Evolutionary conservation across 148 eudicot genomes (phyloP).

Genomic region (Cornus kousa): DNA sequence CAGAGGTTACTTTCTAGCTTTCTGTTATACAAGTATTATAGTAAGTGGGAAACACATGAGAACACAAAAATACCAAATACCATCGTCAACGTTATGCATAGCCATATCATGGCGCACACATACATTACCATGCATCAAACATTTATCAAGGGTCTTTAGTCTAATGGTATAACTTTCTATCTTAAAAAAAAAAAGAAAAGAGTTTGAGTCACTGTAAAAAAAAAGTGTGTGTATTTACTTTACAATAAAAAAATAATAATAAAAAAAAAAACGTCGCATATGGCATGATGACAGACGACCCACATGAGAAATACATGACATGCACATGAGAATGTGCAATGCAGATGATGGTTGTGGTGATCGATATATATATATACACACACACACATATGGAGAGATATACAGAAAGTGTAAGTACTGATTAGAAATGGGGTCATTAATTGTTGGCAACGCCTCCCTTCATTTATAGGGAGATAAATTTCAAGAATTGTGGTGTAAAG

Average conservation of each 20-base stretch:
- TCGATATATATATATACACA: background rate
- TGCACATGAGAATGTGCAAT: background rate
- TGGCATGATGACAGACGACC: background rate
- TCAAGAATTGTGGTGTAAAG: background rate
- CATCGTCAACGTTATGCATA: background rate
- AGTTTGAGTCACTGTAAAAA: no score
- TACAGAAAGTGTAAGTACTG: slow-evolving; percentile 24
- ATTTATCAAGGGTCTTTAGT: no score
- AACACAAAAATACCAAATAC: background rate
- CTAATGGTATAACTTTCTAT: no score
- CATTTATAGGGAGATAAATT: background rate
- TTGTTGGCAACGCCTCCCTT: slow-evolving; percentile 29
- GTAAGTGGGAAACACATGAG: no score
- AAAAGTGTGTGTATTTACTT: no score
- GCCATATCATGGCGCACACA: background rate
- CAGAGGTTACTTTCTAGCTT: background rate
- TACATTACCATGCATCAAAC: background rate
- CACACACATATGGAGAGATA: background rate
- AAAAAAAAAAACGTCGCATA: no score
- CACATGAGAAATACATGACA: background rate
- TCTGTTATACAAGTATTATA: no score
- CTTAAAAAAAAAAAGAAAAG: no score
- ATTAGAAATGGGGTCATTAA: slow-evolving; percentile 47
- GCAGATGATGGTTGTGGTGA: background rate
- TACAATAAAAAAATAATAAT: no score